phyloP scores from a whole-genome alignment of 768 basidiomycete genomes.

The Royoungia palumana region DNA sequence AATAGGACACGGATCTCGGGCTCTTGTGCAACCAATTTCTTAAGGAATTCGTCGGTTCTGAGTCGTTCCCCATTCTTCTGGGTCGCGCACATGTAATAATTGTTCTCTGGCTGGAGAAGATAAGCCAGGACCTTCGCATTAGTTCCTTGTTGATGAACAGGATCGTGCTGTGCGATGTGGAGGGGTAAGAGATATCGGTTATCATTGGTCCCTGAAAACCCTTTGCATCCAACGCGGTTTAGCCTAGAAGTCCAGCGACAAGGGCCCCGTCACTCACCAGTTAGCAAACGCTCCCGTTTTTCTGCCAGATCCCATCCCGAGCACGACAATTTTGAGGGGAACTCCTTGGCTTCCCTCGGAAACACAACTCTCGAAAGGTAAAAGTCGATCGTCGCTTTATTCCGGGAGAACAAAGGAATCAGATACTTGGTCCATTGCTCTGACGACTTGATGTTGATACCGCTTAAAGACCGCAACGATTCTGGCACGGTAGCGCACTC shows the following conservation, averaged over 20 bases:
- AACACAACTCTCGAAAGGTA: constrained; percentile 26
- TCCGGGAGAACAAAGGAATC: constrained; percentile 14
- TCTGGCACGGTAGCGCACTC: constrained; percentile 15
- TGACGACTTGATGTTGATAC: constrained; percentile 26
- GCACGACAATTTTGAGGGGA: constrained; percentile 18
- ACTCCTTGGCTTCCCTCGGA: constrained; percentile 25
- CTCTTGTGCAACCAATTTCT: constrained; percentile 27
- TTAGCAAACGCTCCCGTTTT: constrained; percentile 15
- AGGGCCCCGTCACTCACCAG: constrained; percentile 7
- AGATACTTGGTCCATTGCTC: constrained; percentile 13
- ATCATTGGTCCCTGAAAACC: constrained; percentile 30
- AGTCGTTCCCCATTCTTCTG: background rate
- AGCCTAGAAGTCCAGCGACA: background rate
- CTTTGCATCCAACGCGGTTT: background rate
- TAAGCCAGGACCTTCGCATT: constrained; percentile 17
- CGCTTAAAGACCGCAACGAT: constrained; percentile 9
- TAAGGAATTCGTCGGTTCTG: constrained; percentile 27
- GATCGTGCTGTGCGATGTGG: constrained; percentile 25
- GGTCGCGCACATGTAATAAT: constrained; percentile 8
- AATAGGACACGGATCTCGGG: constrained; percentile 42
- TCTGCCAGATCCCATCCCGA: constrained; percentile 30
- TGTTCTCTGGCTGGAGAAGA: constrained; percentile 24
- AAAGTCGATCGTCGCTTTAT: constrained; percentile 25
- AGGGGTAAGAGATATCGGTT: constrained; percentile 27
- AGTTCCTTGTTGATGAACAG: constrained; percentile 14